A percentile compares a stretch with the other conserved stretches of the same genome.
These are phyloP conservation scores for Pochonia chlamydosporia DNA, from an alignment of 2,329 filamentous ascomycete species.

Conservation along the genomic window DNA sequence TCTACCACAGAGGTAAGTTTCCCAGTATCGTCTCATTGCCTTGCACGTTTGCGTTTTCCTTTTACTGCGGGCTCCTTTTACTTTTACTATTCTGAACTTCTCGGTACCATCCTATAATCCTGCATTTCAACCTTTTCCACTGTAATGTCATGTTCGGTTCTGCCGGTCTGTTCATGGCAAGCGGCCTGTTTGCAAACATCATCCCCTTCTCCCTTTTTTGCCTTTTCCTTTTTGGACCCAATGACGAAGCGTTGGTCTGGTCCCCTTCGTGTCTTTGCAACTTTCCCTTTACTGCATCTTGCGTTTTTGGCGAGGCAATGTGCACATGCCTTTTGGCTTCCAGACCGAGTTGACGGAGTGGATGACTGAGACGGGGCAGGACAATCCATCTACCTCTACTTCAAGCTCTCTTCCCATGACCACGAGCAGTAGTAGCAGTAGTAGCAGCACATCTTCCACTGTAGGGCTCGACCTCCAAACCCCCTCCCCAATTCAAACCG, in stretches of 20 bases:
- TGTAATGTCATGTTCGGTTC: not conserved
- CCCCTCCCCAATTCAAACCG: not conserved
- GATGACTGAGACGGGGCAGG: conserved; percentile 31
- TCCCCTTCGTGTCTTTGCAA: conserved; percentile 7
- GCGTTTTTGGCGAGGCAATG: conserved; percentile 14
- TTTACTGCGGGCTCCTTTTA: not conserved
- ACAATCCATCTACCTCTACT: conserved; percentile 18
- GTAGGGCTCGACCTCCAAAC: conserved; percentile 28
- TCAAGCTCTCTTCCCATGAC: conserved; percentile 18
- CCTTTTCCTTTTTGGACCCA: conserved; percentile 1
- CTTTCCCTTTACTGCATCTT: not conserved
- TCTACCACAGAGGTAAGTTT: conserved; percentile 22
- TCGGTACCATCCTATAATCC: not conserved
- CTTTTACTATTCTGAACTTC: not conserved
- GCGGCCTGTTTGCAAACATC: not conserved
- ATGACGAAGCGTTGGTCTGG: conserved; percentile 12
- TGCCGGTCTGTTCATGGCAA: not conserved
- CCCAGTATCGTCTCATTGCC: conserved; percentile 2
- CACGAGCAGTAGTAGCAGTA: conserved; percentile 11
- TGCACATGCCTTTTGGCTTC: conserved; percentile 5
- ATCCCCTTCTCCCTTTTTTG: not conserved
- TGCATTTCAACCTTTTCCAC: no score
- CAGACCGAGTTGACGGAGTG: conserved; percentile 23
- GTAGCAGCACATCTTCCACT: conserved; percentile 25
- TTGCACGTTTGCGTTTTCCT: not conserved